Evolutionary conservation across 2,329 filamentous ascomycete species (phyloP).

Genomic region (Pseudopithomyces maydicus): DNA sequence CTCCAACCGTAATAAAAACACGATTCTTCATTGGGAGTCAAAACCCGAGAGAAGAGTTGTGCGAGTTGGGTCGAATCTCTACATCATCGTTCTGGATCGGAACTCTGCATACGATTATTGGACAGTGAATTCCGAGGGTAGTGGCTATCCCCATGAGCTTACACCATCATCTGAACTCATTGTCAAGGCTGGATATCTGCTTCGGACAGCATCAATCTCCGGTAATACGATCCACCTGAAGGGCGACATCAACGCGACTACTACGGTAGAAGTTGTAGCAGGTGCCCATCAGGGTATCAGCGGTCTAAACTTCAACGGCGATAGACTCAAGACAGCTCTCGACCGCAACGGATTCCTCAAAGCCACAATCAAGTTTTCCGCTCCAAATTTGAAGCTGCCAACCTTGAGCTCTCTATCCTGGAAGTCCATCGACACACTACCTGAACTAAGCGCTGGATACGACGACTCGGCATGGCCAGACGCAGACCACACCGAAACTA

Average conservation of each 20-base stretch:
- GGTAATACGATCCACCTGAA: conserved; percentile 63
- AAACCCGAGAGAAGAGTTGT: conserved; percentile 55
- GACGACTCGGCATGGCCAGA: conserved; percentile 70
- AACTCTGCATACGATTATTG: conserved; percentile 71
- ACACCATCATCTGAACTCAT: conserved; percentile 50
- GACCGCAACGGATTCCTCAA: conserved; percentile 56
- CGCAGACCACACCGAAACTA: conserved; percentile 62
- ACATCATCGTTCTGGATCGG: conserved; percentile 63
- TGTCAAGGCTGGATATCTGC: conserved; percentile 64
- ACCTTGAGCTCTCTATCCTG: conserved; percentile 63
- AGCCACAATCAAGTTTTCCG: conserved; percentile 55
- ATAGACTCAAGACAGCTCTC: conserved; percentile 42
- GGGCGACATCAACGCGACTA: conserved; percentile 73
- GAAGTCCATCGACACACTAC: conserved; percentile 71
- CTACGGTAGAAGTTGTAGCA: conserved; percentile 69
- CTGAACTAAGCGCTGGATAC: conserved; percentile 66
- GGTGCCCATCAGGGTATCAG: conserved; percentile 57
- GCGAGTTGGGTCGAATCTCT: conserved; percentile 52
- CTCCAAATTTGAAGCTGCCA: conserved; percentile 60
- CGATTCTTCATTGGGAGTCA: conserved; percentile 59
- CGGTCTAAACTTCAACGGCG: conserved; percentile 63
- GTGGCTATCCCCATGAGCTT: conserved; percentile 19
- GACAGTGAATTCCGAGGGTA: conserved; percentile 51
- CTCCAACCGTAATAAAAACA: conserved; percentile 47
- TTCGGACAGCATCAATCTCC: conserved; percentile 62